These are phyloP conservation scores for Aspergillus candidus DNA, from an alignment of 2,329 filamentous ascomycete species.

Conservation along the genomic window DNA sequence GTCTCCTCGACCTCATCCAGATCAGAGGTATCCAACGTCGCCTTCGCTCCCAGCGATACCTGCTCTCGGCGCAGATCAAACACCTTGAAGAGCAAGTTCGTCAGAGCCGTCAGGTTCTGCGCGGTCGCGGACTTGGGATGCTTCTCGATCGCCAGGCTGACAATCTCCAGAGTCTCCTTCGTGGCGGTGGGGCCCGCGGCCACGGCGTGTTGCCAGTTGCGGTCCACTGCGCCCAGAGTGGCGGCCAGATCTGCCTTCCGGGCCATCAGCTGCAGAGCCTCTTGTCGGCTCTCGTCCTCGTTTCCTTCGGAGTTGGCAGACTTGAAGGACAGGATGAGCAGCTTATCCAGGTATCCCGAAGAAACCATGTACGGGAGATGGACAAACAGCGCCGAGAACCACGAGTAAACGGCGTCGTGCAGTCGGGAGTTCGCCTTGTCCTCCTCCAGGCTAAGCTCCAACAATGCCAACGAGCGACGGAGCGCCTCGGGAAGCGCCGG, in stretches of 20 bases:
- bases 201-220: slow-evolving; percentile 64
- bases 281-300: slow-evolving; percentile 58
- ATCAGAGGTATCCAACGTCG: slow-evolving; percentile 42
- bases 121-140: slow-evolving; percentile 72
- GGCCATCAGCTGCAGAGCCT: slow-evolving; percentile 68
- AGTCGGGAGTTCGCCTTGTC: slow-evolving; percentile 56
- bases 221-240: slow-evolving; percentile 66
- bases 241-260: slow-evolving; percentile 70
- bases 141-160: slow-evolving; percentile 67
- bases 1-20: slow-evolving; percentile 56
- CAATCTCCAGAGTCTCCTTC: slow-evolving; percentile 61
- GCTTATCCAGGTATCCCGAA: slow-evolving; percentile 62
- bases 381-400: slow-evolving; percentile 72
- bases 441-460: slow-evolving; percentile 56
- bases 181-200: slow-evolving; percentile 58
- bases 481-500: slow-evolving; percentile 73
- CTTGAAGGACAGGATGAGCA: slow-evolving; percentile 65
- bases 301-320: slow-evolving; percentile 61
- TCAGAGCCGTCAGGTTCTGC: slow-evolving; percentile 66
- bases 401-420: slow-evolving; percentile 74
- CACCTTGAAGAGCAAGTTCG: slow-evolving; percentile 51
- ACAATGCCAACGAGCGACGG: slow-evolving; percentile 63
- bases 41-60: slow-evolving; percentile 20
- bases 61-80: slow-evolving; percentile 46
- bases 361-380: slow-evolving; percentile 88